Conservation (phyloP, 2,329 filamentous ascomycete genomes). For the Cladosporium sp. region DNA sequence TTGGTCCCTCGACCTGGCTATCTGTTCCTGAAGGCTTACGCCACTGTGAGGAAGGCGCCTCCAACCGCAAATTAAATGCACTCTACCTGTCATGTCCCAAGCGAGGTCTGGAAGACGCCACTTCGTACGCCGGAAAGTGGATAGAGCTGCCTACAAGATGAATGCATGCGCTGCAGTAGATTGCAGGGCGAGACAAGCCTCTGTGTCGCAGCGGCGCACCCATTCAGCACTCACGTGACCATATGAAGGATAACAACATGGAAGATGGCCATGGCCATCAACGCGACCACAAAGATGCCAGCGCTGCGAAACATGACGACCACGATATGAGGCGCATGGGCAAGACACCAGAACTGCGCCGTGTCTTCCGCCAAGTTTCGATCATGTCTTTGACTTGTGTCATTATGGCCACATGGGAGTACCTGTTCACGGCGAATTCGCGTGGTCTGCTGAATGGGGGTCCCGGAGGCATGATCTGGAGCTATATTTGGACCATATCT, state of each 20-base stretch:
- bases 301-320: conserved; percentile 7
- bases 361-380: conserved; percentile 2
- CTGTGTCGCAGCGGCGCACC: background rate
- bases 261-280: background rate
- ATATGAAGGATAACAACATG: background rate
- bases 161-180: background rate
- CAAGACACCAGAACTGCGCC: conserved; percentile 2
- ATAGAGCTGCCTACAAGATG: background rate
- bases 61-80: background rate
- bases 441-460: conserved; percentile 1
- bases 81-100: background rate
- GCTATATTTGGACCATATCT: conserved; percentile 2
- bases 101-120: conserved; percentile 5
- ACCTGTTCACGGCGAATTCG: background rate
- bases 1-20: background rate
- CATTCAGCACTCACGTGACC: background rate
- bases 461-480: conserved; percentile 7
- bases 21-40: background rate
- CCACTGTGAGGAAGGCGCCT: background rate
- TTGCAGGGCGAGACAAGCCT: background rate
- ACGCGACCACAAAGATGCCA: conserved; percentile 6
- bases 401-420: conserved; percentile 13
- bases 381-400: conserved; percentile 11
- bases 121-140: background rate
- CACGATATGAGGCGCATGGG: conserved; percentile 15